These are phyloP conservation scores for Pleurotus djamor DNA, from an alignment of 768 basidiomycete genomes.

Conservation along the genomic window DNA sequence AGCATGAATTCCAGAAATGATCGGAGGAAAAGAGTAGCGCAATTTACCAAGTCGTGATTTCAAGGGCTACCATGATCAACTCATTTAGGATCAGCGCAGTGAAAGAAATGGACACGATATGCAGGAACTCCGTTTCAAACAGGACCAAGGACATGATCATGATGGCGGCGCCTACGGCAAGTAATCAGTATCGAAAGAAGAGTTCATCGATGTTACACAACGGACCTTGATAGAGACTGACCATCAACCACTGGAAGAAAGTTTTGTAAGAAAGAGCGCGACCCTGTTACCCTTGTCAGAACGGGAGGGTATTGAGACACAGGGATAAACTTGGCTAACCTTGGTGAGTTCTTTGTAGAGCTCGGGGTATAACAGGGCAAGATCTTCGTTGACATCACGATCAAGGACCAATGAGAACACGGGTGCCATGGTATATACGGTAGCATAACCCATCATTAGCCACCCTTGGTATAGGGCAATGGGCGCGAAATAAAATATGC, in stretches of 20 bases:
- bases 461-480: constrained; percentile 98
- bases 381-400: constrained; percentile 91
- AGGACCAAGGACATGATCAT: constrained; percentile 97
- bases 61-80: constrained; percentile 97
- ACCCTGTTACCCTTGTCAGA: constrained; percentile 49
- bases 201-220: neutral
- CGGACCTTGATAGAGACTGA: constrained; percentile 94
- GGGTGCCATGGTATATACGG: constrained; percentile 97
- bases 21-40: neutral
- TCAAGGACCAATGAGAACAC: constrained; percentile 97
- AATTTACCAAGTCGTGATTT: constrained; percentile 92
- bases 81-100: constrained; percentile 95
- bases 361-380: constrained; percentile 95
- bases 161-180: constrained; percentile 79
- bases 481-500: constrained; percentile 92
- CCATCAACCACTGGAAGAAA: constrained; percentile 97
- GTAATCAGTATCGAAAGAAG: neutral
- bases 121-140: constrained; percentile 96
- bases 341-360: constrained; percentile 97
- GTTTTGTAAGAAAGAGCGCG: constrained; percentile 96
- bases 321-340: constrained; percentile 40
- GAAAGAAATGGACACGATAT: constrained; percentile 98
- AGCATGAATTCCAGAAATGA: neutral
- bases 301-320: neutral
- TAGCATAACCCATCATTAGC: constrained; percentile 96